Percentiles rank a stretch among this genome's conserved stretches.
phyloP scores from a whole-genome alignment of 202 grass and related monocot genomes.

The Musa balbisiana region DNA sequence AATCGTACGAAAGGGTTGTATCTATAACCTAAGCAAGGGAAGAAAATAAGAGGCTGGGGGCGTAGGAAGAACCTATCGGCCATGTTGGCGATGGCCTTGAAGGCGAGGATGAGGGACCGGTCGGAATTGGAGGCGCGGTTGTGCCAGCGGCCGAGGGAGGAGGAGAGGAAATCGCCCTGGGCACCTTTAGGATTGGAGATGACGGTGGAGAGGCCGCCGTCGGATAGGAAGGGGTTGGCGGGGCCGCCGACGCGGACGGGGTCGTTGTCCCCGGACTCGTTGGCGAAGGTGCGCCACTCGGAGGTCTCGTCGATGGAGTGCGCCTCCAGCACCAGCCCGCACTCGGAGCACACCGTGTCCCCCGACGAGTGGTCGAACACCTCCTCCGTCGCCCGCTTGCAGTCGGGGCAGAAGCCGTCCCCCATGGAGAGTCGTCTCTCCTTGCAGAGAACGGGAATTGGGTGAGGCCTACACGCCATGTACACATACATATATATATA shows the following conservation, averaged over 20 bases:
- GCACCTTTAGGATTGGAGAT: background rate
- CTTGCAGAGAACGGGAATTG: too few species aligned
- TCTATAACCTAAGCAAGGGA: too few species aligned
- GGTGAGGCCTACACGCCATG: too few species aligned
- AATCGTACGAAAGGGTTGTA: too few species aligned
- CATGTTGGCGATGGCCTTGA: background rate
- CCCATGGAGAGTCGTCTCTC: background rate
- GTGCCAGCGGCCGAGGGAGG: background rate
- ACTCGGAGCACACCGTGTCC: conserved; percentile 1
- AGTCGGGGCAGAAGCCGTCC: background rate
- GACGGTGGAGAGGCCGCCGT: background rate
- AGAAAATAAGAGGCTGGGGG: too few species aligned
- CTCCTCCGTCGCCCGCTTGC: background rate
- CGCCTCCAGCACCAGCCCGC: background rate
- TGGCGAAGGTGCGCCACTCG: background rate
- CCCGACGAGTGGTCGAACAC: background rate
- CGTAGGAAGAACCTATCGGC: background rate
- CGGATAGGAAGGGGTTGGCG: background rate
- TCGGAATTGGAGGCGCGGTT: background rate
- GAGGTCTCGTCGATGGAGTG: background rate
- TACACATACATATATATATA: too few species aligned
- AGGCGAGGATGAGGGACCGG: background rate
- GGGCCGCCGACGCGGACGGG: background rate
- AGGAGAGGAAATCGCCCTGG: background rate
- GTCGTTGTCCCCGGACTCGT: background rate